phyloP scores from a whole-genome alignment of 768 basidiomycete species.

The Amanita exitialis region DNA sequence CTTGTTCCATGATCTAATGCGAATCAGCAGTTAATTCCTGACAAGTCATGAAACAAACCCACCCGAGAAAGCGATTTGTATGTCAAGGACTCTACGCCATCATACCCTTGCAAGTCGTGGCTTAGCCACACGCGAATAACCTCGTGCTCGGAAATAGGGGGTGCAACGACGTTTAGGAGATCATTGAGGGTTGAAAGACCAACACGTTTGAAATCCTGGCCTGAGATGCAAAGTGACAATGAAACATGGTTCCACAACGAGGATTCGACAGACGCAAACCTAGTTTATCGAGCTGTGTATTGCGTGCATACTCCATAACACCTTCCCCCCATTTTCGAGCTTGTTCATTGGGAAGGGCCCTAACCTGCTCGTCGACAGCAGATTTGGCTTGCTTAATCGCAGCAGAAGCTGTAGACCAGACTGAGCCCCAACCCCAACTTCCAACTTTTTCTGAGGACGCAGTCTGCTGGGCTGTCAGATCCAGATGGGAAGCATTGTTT shows the following conservation, averaged over 20 bases:
- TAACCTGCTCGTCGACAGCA: conserved; percentile 90
- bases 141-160: conserved; percentile 97
- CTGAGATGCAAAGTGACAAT: conserved; percentile 28
- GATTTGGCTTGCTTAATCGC: conserved; percentile 82
- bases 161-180: conserved; percentile 92
- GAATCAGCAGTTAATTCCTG: background rate
- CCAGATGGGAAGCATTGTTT: background rate
- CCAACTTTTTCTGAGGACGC: conserved; percentile 14
- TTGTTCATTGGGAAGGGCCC: conserved; percentile 75
- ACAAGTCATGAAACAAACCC: conserved; percentile 14
- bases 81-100: conserved; percentile 89
- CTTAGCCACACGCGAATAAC: conserved; percentile 93
- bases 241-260: background rate
- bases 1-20: conserved; percentile 82
- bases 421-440: conserved; percentile 76
- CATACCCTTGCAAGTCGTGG: conserved; percentile 96
- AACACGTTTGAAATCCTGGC: conserved; percentile 82
- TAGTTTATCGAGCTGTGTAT: conserved; percentile 83
- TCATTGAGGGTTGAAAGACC: conserved; percentile 86
- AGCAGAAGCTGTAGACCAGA: conserved; percentile 83
- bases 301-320: conserved; percentile 80
- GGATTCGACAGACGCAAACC: conserved; percentile 29
- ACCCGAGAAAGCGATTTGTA: conserved; percentile 82
- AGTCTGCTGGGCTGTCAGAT: background rate
- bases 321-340: conserved; percentile 85